phyloP scores from a whole-genome alignment of 129 eudicot genomes.

The Centaurea solstitialis region DNA sequence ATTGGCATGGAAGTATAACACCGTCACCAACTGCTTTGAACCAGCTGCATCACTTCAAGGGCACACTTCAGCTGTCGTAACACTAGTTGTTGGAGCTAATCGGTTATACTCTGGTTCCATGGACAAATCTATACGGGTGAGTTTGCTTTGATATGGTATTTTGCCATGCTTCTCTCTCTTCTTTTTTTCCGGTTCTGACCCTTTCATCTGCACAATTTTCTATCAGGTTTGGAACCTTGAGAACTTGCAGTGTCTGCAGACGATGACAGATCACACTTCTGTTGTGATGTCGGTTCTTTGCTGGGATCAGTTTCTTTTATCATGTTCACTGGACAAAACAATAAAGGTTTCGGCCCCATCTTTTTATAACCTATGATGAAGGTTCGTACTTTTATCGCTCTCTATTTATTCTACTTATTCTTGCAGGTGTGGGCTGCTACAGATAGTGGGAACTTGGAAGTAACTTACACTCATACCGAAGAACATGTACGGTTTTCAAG shows the following conservation, averaged over 20 bases:
- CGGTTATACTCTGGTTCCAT: constrained; percentile 94
- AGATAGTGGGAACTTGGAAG: constrained; percentile 84
- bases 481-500: constrained; percentile 62
- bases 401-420: constrained; percentile 12
- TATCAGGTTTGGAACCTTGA: constrained; percentile 97
- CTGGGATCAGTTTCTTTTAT: constrained; percentile 94
- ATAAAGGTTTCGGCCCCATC: constrained; percentile 56
- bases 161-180: background rate
- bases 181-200: background rate
- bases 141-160: constrained; percentile 18
- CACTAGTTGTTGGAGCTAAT: constrained; percentile 89
- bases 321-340: constrained; percentile 88
- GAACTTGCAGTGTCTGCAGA: constrained; percentile 85
- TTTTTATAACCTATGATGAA: background rate
- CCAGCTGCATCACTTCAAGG: constrained; percentile 94
- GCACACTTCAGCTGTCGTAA: constrained; percentile 78
- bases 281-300: constrained; percentile 98
- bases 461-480: constrained; percentile 74
- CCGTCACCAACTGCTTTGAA: constrained; percentile 70
- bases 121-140: constrained; percentile 80
- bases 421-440: constrained; percentile 89
- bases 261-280: constrained; percentile 68
- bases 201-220: constrained; percentile 1
- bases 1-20: constrained; percentile 93
- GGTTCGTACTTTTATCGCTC: background rate